Evolutionary conservation across 176 grass and related monocot genomes (phyloP).

Genomic region (Cymbopogon citratus): DNA sequence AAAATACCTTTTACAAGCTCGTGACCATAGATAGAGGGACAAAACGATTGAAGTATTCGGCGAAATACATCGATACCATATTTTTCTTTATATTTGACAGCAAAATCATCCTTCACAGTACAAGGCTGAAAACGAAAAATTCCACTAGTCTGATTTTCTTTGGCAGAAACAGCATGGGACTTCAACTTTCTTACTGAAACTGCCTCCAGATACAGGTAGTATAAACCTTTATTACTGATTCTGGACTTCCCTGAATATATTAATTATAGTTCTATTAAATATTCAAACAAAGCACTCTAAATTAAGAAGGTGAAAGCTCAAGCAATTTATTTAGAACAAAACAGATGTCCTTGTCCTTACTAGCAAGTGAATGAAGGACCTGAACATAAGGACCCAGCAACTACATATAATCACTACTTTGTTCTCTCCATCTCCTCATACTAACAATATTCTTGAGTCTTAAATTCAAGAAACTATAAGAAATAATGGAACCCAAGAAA

Average conservation of each 20-base stretch:
- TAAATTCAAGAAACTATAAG: constrained; percentile 1
- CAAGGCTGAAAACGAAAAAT: constrained; percentile 45
- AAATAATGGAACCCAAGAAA: neutral
- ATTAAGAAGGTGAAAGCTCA: constrained; percentile 9
- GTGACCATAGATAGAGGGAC: constrained; percentile 94
- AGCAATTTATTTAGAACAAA: neutral
- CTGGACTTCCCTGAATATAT: constrained; percentile 71
- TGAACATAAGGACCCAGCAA: constrained; percentile 14
- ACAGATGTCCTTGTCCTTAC: neutral
- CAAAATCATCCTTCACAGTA: constrained; percentile 52
- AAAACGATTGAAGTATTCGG: constrained; percentile 83
- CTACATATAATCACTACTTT: neutral
- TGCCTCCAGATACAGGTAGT: constrained; percentile 85
- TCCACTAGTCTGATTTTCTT: constrained; percentile 34
- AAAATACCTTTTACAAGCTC: constrained; percentile 93
- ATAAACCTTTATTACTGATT: constrained; percentile 63
- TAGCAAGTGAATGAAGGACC: neutral
- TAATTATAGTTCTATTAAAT: constrained; percentile 14
- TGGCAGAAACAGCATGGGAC: constrained; percentile 35
- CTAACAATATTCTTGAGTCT: neutral
- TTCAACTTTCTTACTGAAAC: constrained; percentile 71
- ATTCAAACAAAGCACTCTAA: neutral
- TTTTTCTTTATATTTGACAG: constrained; percentile 53
- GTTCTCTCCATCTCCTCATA: neutral
- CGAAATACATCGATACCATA: constrained; percentile 78